Conservation (phyloP, 176 grass and related monocot genomes). For the Oryza officinalis region DNA sequence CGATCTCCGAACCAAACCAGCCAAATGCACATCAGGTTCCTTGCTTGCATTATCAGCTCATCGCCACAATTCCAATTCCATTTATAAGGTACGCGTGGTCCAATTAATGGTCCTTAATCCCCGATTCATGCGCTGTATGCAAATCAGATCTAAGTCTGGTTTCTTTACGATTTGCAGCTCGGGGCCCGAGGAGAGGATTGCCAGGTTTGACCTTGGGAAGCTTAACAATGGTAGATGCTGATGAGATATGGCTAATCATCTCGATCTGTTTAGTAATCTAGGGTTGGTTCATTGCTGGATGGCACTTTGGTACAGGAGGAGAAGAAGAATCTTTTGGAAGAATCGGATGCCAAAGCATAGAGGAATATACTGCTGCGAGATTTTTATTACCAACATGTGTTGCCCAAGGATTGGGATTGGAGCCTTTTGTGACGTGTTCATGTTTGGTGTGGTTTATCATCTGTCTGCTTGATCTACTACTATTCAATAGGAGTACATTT, state of each 20-base stretch:
- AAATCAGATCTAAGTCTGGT: neutral
- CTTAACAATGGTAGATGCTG: neutral
- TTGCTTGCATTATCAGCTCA: neutral
- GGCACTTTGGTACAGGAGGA: too few relatives aligned
- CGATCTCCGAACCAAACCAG: neutral
- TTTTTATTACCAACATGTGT: neutral
- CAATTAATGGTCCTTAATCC: neutral
- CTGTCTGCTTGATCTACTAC: too few relatives aligned
- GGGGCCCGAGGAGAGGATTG: neutral
- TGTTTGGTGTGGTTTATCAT: neutral
- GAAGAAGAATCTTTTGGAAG: constrained; percentile 8
- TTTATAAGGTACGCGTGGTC: neutral
- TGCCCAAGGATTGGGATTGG: neutral
- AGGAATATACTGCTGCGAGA: neutral
- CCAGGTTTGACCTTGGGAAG: neutral
- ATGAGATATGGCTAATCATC: neutral
- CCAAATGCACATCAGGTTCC: neutral
- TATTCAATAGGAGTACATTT: too few relatives aligned
- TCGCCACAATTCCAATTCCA: neutral
- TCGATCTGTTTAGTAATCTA: neutral
- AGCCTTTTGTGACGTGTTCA: neutral
- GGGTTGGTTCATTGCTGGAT: neutral
- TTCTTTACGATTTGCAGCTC: neutral
- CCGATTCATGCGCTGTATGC: neutral
- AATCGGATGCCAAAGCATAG: neutral